Evolutionary conservation across 305 asterid species (phyloP).

Genomic region (Stenogyne calaminthoides): DNA sequence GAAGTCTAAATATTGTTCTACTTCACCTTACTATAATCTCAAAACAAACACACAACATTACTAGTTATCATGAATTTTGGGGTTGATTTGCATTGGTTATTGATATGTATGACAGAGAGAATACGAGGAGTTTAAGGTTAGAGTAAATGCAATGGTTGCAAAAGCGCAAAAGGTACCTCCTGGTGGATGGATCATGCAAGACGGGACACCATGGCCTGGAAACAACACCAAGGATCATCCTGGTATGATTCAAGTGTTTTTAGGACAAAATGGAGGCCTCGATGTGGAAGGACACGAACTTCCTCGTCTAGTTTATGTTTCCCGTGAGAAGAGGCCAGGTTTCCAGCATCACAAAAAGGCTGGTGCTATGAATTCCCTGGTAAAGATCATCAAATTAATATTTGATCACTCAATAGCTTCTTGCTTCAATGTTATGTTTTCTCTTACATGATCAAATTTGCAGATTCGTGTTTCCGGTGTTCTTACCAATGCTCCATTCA

Average conservation of each 20-base stretch:
- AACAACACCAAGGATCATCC: conserved; percentile 97
- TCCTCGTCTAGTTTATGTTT: conserved; percentile 93
- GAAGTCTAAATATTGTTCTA: no score
- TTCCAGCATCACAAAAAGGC: conserved; percentile 98
- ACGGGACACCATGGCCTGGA: conserved; percentile 99
- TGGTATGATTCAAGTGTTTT: conserved; percentile 98
- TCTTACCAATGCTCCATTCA: conserved; percentile 98
- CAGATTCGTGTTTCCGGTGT: conserved; percentile 97
- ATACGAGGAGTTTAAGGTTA: conserved; percentile 90
- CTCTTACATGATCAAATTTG: conserved; percentile 18
- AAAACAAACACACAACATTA: no score
- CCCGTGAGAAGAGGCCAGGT: conserved; percentile 99
- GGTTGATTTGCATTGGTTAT: no score
- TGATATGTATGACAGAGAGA: conserved; percentile 63
- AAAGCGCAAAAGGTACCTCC: conserved; percentile 91
- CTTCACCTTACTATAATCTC: no score
- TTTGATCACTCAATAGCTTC: conserved; percentile 13
- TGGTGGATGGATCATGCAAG: conserved; percentile 99
- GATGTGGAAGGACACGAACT: conserved; percentile 94
- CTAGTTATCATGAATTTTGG: no score
- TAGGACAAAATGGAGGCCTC: conserved; percentile 90
- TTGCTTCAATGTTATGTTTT: neutral
- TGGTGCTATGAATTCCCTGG: conserved; percentile 99
- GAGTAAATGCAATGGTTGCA: conserved; percentile 93
- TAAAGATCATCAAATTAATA: conserved; percentile 36